Evolutionary conservation across 805 yeast genomes (phyloP).

Genomic region (Aciculoconidium aculeatum): DNA sequence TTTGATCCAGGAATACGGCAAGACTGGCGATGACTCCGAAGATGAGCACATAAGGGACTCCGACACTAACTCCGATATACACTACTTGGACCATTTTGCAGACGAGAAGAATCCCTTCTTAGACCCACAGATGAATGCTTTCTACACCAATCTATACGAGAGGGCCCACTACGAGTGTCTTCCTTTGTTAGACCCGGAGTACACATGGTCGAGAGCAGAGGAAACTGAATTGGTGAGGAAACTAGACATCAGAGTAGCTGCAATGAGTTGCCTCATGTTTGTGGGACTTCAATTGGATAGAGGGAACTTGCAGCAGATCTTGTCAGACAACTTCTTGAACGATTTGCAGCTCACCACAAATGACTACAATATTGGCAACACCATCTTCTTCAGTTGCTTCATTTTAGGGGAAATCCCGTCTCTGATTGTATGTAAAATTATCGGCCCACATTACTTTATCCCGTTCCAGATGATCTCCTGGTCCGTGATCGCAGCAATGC

Average conservation of each 20-base stretch:
- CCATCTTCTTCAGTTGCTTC: conserved; percentile 36
- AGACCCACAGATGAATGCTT: conserved; percentile 11
- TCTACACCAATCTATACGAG: conserved; percentile 12
- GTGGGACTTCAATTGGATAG: conserved; percentile 26
- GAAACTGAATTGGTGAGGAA: conserved; percentile 10
- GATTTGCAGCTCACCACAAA: conserved; percentile 31
- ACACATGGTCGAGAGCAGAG: conserved; percentile 4
- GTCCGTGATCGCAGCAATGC: conserved; percentile 30
- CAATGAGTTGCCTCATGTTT: conserved; percentile 18
- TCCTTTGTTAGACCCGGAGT: conserved; percentile 13
- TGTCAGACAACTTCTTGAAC: conserved; percentile 18
- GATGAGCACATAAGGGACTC: conserved; percentile 1
- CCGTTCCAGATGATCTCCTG: conserved; percentile 30
- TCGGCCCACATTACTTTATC: conserved; percentile 30
- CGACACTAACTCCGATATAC: not conserved
- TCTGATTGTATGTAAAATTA: conserved; percentile 28
- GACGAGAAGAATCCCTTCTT: conserved; percentile 15
- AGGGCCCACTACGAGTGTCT: conserved; percentile 12
- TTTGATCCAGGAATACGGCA: not conserved
- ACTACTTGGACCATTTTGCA: no score
- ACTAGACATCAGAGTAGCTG: conserved; percentile 16
- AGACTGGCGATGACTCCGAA: conserved; percentile 1
- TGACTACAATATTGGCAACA: conserved; percentile 37
- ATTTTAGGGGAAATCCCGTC: conserved; percentile 22
- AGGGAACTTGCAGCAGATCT: conserved; percentile 21